phyloP scores from a whole-genome alignment of 371 early-diverging fungal genomes.

The Actinomucor elegans region DNA sequence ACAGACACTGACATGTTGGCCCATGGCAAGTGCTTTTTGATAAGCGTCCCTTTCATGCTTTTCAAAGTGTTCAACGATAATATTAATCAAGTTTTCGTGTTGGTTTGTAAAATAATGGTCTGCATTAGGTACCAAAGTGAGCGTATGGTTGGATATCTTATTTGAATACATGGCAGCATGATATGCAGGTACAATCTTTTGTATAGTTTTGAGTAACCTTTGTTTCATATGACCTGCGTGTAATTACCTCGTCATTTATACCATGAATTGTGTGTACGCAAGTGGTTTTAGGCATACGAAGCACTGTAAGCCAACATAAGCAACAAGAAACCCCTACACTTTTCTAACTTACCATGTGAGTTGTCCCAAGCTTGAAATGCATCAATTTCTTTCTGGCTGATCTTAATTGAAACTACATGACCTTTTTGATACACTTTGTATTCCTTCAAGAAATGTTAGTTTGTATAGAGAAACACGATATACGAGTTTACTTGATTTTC shows the following conservation, averaged over 20 bases:
- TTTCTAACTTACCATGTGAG: conserved; percentile 40
- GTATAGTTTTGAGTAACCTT: background rate
- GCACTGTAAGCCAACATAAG: too few species aligned
- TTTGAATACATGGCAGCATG: conserved; percentile 51
- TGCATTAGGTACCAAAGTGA: conserved; percentile 46
- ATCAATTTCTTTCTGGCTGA: conserved; percentile 24
- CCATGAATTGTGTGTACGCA: conserved; percentile 56
- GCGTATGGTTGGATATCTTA: conserved; percentile 45
- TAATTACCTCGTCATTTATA: conserved; percentile 44
- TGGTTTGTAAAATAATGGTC: conserved; percentile 52
- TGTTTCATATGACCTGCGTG: background rate
- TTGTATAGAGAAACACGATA: too few species aligned
- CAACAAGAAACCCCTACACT: too few species aligned
- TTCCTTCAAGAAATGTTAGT: too few species aligned
- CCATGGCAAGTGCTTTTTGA: conserved; percentile 39
- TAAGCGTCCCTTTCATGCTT: conserved; percentile 45
- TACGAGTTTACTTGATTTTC: too few species aligned
- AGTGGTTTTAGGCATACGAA: conserved; percentile 49
- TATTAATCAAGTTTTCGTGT: conserved; percentile 32
- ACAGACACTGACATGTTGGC: conserved; percentile 28
- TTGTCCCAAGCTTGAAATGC: conserved; percentile 27
- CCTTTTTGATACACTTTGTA: conserved; percentile 18
- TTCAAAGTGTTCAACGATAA: conserved; percentile 32
- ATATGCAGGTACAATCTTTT: conserved; percentile 47
- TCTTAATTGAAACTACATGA: conserved; percentile 7